Percentiles rank a stretch among this genome's conserved stretches.
phyloP scores from a whole-genome alignment of 257 asterid species.

The Solanum pinnatisectum region DNA sequence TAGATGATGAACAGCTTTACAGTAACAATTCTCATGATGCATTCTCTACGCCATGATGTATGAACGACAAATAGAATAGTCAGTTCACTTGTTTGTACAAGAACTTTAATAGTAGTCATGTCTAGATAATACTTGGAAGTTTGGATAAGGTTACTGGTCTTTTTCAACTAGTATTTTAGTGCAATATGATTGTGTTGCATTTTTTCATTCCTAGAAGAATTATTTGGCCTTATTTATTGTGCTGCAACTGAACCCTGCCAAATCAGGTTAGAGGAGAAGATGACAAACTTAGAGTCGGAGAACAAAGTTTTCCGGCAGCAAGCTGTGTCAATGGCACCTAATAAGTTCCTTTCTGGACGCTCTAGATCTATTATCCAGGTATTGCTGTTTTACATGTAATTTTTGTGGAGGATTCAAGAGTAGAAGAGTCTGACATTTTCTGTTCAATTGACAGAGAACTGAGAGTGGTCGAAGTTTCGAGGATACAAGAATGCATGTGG shows the following conservation, averaged over 20 bases:
- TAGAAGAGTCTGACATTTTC: constrained; percentile 6
- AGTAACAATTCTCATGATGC: neutral
- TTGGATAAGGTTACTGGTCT: neutral
- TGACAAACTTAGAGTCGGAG: constrained; percentile 77
- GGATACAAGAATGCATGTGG: constrained; percentile 62
- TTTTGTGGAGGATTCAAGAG: neutral
- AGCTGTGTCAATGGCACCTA: constrained; percentile 89
- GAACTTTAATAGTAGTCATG: neutral
- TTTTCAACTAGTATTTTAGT: neutral
- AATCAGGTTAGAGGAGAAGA: constrained; percentile 89
- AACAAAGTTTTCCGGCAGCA: constrained; percentile 99
- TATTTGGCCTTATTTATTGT: neutral
- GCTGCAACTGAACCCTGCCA: neutral
- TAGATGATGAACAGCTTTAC: neutral
- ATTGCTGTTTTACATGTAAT: constrained; percentile 5
- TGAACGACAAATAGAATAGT: neutral
- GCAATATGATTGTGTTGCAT: neutral
- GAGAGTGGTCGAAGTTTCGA: constrained; percentile 58
- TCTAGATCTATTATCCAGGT: constrained; percentile 95
- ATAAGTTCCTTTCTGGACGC: constrained; percentile 91
- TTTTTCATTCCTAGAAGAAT: neutral
- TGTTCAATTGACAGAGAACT: constrained; percentile 57
- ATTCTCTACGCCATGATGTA: neutral
- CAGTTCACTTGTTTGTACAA: neutral
- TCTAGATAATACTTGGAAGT: neutral